Evolutionary conservation across 768 basidiomycete species (phyloP).

Genomic region (Suillus discolor): DNA sequence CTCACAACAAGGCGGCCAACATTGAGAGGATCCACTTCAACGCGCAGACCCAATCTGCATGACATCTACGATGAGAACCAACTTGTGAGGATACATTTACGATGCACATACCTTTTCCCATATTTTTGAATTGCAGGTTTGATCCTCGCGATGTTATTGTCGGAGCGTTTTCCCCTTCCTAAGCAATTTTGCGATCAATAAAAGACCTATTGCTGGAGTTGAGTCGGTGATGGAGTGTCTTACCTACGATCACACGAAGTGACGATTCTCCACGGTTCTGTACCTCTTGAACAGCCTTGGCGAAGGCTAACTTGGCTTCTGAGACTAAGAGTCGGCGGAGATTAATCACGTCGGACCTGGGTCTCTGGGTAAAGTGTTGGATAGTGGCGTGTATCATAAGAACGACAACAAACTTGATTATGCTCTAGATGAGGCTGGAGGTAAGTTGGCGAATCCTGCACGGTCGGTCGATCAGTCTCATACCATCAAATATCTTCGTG

Average conservation of each 20-base stretch:
- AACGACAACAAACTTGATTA: conserved; percentile 8
- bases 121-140: conserved; percentile 85
- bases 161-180: conserved; percentile 85
- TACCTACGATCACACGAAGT: conserved; percentile 79
- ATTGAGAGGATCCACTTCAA: conserved; percentile 76
- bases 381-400: neutral
- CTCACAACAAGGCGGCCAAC: conserved; percentile 77
- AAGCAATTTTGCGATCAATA: neutral
- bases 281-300: conserved; percentile 64
- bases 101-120: conserved; percentile 61
- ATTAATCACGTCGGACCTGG: conserved; percentile 70
- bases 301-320: conserved; percentile 77
- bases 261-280: conserved; percentile 56
- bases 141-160: conserved; percentile 71
- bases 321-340: conserved; percentile 86
- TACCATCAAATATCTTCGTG: conserved; percentile 81
- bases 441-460: too few relatives aligned
- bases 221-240: conserved; percentile 24
- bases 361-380: neutral
- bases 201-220: neutral
- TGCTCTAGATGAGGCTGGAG: neutral
- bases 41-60: conserved; percentile 58
- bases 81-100: neutral
- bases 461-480: conserved; percentile 27
- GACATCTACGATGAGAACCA: neutral